A percentile compares a stretch with the other conserved stretches of the same genome.
Conservation (phyloP, 768 basidiomycete species). For the Hemileccinum impolitum region DNA sequence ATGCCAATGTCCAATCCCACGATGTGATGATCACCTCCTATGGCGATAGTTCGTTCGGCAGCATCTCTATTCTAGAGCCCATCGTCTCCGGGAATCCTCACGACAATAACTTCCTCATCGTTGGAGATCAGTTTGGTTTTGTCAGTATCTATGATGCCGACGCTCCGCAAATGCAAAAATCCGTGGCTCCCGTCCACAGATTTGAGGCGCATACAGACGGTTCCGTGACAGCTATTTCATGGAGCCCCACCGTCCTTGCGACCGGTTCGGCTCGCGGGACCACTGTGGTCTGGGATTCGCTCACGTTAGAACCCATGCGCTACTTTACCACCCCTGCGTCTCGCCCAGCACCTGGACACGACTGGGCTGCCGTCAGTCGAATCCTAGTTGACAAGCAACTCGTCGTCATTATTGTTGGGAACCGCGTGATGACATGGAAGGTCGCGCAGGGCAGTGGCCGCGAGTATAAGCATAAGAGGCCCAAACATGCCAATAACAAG, state of each 20-base stretch:
- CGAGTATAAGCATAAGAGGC: slow-evolving; percentile 33
- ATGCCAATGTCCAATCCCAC: slow-evolving; percentile 31
- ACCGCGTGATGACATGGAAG: slow-evolving; percentile 65
- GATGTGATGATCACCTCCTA: slow-evolving; percentile 39
- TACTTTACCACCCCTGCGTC: slow-evolving; percentile 49
- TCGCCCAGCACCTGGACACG: slow-evolving; percentile 31
- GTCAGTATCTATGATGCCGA: slow-evolving; percentile 60
- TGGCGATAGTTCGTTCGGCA: slow-evolving; percentile 50
- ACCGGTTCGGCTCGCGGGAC: slow-evolving; percentile 65
- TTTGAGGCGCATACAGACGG: slow-evolving; percentile 67
- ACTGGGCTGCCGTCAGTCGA: slow-evolving; percentile 47
- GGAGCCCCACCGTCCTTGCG: slow-evolving; percentile 56
- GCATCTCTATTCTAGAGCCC: slow-evolving; percentile 49
- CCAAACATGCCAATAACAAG: slow-evolving; percentile 25
- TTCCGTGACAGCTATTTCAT: slow-evolving; percentile 58
- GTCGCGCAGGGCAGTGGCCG: slow-evolving; percentile 43
- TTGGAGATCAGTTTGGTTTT: slow-evolving; percentile 64
- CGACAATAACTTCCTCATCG: slow-evolving; percentile 53
- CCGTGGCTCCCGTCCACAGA: slow-evolving; percentile 37
- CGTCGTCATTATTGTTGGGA: slow-evolving; percentile 58
- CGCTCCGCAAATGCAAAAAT: slow-evolving; percentile 10
- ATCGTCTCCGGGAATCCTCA: slow-evolving; percentile 37
- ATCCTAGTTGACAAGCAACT: slow-evolving; percentile 55
- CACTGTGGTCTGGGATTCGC: slow-evolving; percentile 60
- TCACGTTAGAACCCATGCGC: slow-evolving; percentile 57